Conservation (phyloP, 768 basidiomycete species). For the Macrolepiota dolichaula region DNA sequence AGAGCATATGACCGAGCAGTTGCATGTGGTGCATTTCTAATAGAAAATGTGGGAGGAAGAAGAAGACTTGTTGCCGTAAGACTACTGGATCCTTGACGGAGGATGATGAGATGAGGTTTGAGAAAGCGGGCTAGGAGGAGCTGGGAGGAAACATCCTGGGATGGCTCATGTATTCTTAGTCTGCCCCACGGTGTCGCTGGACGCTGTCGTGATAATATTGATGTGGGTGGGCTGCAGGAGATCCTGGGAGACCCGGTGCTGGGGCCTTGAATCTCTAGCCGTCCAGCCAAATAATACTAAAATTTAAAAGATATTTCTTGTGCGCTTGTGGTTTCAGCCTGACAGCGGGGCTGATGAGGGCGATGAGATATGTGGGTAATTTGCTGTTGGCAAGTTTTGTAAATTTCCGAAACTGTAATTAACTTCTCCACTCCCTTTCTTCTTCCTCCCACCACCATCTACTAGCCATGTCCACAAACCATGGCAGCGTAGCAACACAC, state of each 20-base stretch:
- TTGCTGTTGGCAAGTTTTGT: not conserved
- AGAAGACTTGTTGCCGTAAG: slow-evolving; percentile 6
- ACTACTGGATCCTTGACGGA: not conserved
- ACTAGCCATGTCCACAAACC: slow-evolving; percentile 41
- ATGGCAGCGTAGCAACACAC: slow-evolving; percentile 40
- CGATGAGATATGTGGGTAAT: not conserved
- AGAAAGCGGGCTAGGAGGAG: not conserved
- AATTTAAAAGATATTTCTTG: not conserved
- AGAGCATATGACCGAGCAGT: not conserved
- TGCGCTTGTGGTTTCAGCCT: slow-evolving; percentile 2
- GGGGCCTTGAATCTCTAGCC: not conserved
- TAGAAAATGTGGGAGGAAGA: slow-evolving; percentile 3
- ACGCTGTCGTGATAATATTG: not conserved
- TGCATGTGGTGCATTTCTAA: slow-evolving; percentile 3
- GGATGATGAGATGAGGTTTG: not conserved
- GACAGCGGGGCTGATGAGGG: slow-evolving; percentile 9
- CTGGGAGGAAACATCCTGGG: slow-evolving; percentile 8
- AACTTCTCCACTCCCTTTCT: slow-evolving; percentile 12
- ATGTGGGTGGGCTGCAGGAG: not conserved
- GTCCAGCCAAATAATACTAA: not conserved
- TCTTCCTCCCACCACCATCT: slow-evolving; percentile 12
- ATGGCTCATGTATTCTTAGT: slow-evolving; percentile 4
- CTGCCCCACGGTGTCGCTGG: slow-evolving; percentile 2
- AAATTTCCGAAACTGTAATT: slow-evolving; percentile 2
- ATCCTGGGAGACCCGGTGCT: not conserved